Conservation (phyloP, 805 yeast species). For the Ogataea chonburiensis region DNA sequence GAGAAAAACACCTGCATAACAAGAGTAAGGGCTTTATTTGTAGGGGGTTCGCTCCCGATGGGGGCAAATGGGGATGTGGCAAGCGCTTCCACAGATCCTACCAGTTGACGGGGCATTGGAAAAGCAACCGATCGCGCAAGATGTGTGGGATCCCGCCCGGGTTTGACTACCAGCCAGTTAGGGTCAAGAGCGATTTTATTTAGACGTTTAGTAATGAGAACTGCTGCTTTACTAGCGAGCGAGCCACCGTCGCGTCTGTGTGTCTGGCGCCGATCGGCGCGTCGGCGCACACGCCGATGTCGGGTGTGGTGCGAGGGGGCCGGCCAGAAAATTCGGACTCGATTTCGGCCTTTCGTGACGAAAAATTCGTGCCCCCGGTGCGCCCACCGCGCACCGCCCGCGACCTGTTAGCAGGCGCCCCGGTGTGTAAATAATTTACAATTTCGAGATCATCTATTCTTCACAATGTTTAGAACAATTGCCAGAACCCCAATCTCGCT, state of each 20-base stretch:
- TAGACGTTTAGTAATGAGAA: too few relatives aligned
- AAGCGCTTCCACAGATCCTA: slow-evolving; percentile 21
- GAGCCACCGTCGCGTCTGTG: neutral
- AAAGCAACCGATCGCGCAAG: slow-evolving; percentile 18
- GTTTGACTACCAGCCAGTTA: slow-evolving; percentile 14
- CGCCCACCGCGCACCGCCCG: neutral
- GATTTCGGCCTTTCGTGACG: slow-evolving; percentile 12
- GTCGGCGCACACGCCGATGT: slow-evolving; percentile 23
- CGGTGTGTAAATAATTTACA: neutral
- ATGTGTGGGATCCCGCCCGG: slow-evolving; percentile 20
- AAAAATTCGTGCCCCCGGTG: slow-evolving; percentile 1
- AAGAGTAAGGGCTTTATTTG: slow-evolving; percentile 16
- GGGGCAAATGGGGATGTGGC: slow-evolving; percentile 22
- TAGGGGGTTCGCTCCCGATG: slow-evolving; percentile 9
- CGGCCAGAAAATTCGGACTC: slow-evolving; percentile 21
- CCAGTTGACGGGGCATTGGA: slow-evolving; percentile 25
- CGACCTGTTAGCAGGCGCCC: slow-evolving; percentile 1
- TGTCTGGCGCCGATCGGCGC: slow-evolving; percentile 5
- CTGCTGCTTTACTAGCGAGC: too few relatives aligned
- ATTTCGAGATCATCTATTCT: slow-evolving; percentile 7
- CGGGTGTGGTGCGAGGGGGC: slow-evolving; percentile 17
- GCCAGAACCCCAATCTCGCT: slow-evolving; percentile 19
- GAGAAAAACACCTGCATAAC: slow-evolving; percentile 17
- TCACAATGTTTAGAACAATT: slow-evolving; percentile 11
- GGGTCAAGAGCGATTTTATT: too few relatives aligned